These are phyloP conservation scores for Populus deltoides DNA, from an alignment of 345 rosid genomes.

Conservation along the genomic window DNA sequence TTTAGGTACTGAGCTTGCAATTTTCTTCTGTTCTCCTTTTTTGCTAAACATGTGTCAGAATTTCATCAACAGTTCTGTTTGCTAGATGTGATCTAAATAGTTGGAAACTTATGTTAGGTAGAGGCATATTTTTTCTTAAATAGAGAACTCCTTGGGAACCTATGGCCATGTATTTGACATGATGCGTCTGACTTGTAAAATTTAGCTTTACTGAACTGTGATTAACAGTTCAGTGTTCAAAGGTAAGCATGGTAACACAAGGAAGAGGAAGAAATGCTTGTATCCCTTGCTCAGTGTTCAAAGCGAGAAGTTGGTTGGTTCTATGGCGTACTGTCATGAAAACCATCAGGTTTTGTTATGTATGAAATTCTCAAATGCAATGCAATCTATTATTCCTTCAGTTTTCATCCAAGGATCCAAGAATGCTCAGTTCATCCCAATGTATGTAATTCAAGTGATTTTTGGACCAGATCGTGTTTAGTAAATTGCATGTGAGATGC, in stretches of 20 bases:
- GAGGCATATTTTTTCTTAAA: not conserved
- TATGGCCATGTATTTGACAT: not conserved
- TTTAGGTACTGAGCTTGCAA: constrained; percentile 52
- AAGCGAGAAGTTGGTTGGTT: not conserved
- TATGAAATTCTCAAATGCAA: not conserved
- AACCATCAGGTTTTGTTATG: not conserved
- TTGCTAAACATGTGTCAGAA: not conserved
- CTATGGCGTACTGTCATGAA: not conserved
- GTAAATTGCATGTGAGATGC: not conserved
- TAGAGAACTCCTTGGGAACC: not conserved
- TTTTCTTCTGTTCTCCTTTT: not conserved
- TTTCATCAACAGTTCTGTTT: not conserved
- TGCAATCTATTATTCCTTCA: not conserved
- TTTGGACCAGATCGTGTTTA: not conserved
- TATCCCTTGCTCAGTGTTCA: not conserved
- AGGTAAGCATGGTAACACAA: not conserved
- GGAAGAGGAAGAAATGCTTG: not conserved
- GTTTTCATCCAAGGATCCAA: not conserved
- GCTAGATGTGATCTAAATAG: not conserved
- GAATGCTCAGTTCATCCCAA: not conserved
- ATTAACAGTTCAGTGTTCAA: not conserved
- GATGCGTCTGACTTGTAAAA: not conserved
- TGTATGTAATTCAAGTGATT: not conserved
- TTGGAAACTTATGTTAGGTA: not conserved
- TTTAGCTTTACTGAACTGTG: not conserved